Percentiles rank a stretch among this genome's conserved stretches.
Evolutionary conservation across 176 grass and related monocot species (phyloP).

Genomic region (Thalia dealbata): DNA sequence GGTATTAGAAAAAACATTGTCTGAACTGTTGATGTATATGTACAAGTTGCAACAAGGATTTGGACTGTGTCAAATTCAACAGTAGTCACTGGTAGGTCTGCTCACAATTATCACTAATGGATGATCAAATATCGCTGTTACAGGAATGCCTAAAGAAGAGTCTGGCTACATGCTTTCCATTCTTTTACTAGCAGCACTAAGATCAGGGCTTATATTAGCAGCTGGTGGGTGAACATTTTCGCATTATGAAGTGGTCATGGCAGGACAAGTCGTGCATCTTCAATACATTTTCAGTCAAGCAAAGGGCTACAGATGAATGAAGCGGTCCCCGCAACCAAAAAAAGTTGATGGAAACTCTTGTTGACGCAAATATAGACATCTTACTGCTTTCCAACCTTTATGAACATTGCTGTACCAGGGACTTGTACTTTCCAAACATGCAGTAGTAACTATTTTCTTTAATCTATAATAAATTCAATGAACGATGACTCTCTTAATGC

Average conservation of each 20-base stretch:
- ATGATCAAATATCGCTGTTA: slow-evolving; percentile 9
- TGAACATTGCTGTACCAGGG: neutral
- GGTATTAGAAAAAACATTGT: neutral
- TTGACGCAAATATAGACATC: neutral
- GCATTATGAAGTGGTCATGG: neutral
- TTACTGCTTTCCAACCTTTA: neutral
- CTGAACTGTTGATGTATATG: neutral
- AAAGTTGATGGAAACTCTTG: neutral
- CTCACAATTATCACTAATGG: neutral
- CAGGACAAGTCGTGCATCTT: neutral
- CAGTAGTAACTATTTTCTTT: neutral
- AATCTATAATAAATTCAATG: neutral
- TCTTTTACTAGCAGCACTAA: neutral
- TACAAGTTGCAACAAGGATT: neutral
- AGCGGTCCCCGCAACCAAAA: neutral
- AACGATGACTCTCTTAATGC: slow-evolving; percentile 45
- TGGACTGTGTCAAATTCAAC: neutral
- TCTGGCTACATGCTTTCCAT: slow-evolving; percentile 43
- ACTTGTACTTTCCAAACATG: neutral
- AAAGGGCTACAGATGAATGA: neutral
- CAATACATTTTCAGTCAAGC: neutral
- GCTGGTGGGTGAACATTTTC: neutral
- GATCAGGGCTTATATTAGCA: neutral
- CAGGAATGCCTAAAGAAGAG: slow-evolving; percentile 67
- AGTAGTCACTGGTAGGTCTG: neutral